Evolutionary conservation across 2,329 filamentous ascomycete species (phyloP), one percentile per base, ranked within the genome.

Genomic region (Davidsoniella australis): DNA sequence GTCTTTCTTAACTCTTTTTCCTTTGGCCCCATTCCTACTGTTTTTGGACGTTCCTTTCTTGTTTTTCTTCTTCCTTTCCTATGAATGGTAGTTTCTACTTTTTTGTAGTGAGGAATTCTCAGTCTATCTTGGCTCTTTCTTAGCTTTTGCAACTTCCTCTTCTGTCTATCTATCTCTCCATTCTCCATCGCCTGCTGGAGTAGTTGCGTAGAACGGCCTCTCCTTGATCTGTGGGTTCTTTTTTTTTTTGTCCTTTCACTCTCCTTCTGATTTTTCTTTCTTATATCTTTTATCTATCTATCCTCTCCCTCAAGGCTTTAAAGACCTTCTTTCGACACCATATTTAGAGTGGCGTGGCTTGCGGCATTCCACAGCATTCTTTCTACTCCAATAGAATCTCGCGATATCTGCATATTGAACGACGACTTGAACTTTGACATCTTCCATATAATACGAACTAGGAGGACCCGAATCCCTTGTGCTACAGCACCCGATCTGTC

Each of bases 251-350:
- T 1, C n/a, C 5, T 41, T 16, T 45, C 7, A 23, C 45, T 17
- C 23, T 12, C 36, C 20, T 23, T 46, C 23, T 37, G 26, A 17
- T 37, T 38, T 17, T 37, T 37, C 29, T 46, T 17, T 46, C 17
- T 17, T 45, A 12, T 45, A 29, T 45, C 23, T 38, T 46, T 45
- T 24, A n/a, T 45, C 18, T 45, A 33, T 45, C 16, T 46, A 42
- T 12, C 24, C 41, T 20, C 18, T 23, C 18, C 14, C n/a, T 42
- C 18, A 20, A 14, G 12, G 41, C n/a, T 24, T 23, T 5, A 5
- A 23, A 23, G 20, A 23, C 20, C 5, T 20, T 42, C 41, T n/a
- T 42, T 12, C 29, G 29, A 33, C 29, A 2, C 29, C 29, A 9
- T 4, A 33, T 33, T 4, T 9, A 33, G 29, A 9, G 29, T 33